These are phyloP conservation scores for Phyllosticta citriasiana DNA, from an alignment of 2,329 filamentous ascomycete species.

Conservation along the genomic window DNA sequence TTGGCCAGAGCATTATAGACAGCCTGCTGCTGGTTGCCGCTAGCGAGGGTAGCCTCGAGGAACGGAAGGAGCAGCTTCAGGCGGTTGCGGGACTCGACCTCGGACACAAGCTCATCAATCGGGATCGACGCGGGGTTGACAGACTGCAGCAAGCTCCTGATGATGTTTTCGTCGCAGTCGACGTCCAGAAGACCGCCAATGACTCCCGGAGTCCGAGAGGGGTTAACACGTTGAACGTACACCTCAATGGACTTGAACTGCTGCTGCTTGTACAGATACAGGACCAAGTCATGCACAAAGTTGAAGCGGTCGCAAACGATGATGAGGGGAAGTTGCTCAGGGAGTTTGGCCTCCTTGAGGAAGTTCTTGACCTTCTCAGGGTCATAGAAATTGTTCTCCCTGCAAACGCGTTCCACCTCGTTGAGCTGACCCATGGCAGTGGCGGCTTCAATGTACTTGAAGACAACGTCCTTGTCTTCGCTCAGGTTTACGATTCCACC, in stretches of 20 bases:
- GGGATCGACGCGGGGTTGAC: conserved; percentile 78
- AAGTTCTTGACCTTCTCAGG: conserved; percentile 98
- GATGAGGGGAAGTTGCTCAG: conserved; percentile 90
- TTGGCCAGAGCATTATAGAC: conserved; percentile 96
- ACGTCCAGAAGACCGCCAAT: conserved; percentile 91
- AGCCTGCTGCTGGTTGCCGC: conserved; percentile 90
- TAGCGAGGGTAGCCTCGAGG: conserved; percentile 80
- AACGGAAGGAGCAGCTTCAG: conserved; percentile 93
- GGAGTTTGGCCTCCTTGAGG: conserved; percentile 87
- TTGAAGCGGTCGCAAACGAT: conserved; percentile 99
- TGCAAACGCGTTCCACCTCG: conserved; percentile 94
- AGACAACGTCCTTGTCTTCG: conserved; percentile 89
- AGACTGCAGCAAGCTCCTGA: conserved; percentile 80
- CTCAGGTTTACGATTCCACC: conserved; percentile 96
- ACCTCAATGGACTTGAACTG: conserved; percentile 98
- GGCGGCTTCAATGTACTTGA: conserved; percentile 98
- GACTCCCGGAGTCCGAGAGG: conserved; percentile 79
- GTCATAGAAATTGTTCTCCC: conserved; percentile 81
- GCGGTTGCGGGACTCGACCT: conserved; percentile 93
- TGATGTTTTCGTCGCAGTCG: conserved; percentile 92
- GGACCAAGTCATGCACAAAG: conserved; percentile 91
- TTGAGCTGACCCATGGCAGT: conserved; percentile 88
- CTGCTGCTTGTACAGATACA: conserved; percentile 97
- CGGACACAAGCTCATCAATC: conserved; percentile 84
- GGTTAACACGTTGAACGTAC: conserved; percentile 96